Conservation (phyloP, 2,329 filamentous ascomycete genomes). For the Pseudogymnoascus sp. region DNA sequence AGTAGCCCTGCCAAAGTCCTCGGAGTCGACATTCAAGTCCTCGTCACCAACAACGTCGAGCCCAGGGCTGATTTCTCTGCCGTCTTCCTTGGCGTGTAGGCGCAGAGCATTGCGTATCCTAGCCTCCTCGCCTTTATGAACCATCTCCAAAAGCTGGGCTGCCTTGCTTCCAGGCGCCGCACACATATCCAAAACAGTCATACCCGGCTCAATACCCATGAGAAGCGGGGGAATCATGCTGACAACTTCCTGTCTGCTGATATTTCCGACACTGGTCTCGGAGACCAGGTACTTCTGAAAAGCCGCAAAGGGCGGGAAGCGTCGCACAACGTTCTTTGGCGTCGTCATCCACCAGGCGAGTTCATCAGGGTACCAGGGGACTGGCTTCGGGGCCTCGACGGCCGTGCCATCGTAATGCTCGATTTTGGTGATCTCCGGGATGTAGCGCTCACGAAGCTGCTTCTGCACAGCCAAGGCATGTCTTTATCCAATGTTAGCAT, state of each 20-base stretch:
- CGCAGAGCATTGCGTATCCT: constrained; percentile 66
- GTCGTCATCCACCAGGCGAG: constrained; percentile 98
- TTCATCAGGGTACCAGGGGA: constrained; percentile 89
- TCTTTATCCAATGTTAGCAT: constrained; percentile 35
- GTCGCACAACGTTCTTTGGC: constrained; percentile 89
- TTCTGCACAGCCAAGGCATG: constrained; percentile 91
- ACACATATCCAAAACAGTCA: constrained; percentile 92
- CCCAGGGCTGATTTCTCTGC: constrained; percentile 45
- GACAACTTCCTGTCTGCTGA: constrained; percentile 93
- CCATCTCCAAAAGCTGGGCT: constrained; percentile 87
- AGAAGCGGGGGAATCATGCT: constrained; percentile 97
- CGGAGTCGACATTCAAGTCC: constrained; percentile 48
- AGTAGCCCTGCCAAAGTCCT: constrained; percentile 79
- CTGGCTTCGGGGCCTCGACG: constrained; percentile 73
- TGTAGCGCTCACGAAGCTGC: constrained; percentile 79
- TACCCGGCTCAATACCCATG: constrained; percentile 83
- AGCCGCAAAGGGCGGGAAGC: constrained; percentile 85
- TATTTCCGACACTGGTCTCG: constrained; percentile 94
- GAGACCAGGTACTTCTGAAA: constrained; percentile 98
- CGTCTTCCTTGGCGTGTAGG: constrained; percentile 54
- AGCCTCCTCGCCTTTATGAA: constrained; percentile 87
- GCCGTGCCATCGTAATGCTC: constrained; percentile 72
- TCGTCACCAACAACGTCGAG: constrained; percentile 38
- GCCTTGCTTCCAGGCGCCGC: constrained; percentile 97
- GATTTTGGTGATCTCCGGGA: constrained; percentile 82